A percentile compares a stretch with the other conserved stretches of the same genome.
phyloP scores from a whole-genome alignment of 192 early-diverging fungal species.

The Backusella morwellensis region DNA sequence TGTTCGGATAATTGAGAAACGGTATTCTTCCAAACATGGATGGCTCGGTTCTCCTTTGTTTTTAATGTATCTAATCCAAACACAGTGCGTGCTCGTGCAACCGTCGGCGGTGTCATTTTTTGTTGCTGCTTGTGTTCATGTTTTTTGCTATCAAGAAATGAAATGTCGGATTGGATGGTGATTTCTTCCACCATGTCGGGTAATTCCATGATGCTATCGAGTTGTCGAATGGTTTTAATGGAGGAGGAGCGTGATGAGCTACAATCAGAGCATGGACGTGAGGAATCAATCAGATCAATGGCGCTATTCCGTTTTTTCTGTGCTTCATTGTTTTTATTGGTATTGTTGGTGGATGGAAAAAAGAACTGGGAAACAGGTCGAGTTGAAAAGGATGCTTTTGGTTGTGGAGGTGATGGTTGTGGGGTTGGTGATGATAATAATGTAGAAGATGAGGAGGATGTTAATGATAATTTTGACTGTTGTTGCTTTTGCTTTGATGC shows the following conservation, averaged over 20 bases:
- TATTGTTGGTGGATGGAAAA: not conserved
- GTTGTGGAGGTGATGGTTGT: not conserved
- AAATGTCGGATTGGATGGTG: constrained; percentile 5
- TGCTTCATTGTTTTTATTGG: not conserved
- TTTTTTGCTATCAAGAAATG: not conserved
- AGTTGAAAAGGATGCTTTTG: not conserved
- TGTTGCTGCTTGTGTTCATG: not conserved
- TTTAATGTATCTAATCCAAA: constrained; percentile 6
- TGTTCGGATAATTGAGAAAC: not conserved
- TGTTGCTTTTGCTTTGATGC: not conserved
- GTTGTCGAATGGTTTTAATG: not conserved
- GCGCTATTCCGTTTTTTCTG: not conserved
- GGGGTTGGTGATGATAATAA: not conserved
- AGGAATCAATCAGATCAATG: not conserved
- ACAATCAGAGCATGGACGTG: not conserved
- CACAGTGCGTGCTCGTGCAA: constrained; percentile 14
- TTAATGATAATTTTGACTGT: not conserved
- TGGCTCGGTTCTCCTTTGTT: not conserved
- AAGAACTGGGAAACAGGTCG: constrained; percentile 14
- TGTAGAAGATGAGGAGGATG: not conserved
- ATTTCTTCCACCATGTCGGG: not conserved
- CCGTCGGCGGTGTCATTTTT: not conserved
- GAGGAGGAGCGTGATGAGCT: constrained; percentile 7
- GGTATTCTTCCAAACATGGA: constrained; percentile 8
- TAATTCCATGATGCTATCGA: not conserved